Evolutionary conservation across 306 rosid species (phyloP).

Genomic region (Rosa persica): DNA sequence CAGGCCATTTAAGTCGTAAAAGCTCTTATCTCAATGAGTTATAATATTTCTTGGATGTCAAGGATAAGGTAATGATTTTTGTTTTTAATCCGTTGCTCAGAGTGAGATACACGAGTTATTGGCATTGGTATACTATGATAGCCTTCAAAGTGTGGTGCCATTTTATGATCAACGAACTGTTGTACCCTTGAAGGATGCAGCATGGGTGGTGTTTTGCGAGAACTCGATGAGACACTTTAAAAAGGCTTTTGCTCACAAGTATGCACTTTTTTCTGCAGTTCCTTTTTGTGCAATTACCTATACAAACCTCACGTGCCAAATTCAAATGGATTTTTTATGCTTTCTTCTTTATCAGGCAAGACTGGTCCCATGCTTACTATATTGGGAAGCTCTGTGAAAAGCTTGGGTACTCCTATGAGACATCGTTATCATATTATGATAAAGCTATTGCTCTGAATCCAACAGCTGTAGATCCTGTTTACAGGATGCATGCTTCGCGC

Average conservation of each 20-base stretch:
- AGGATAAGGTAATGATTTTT: slow-evolving; percentile 17
- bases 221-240: slow-evolving; percentile 93
- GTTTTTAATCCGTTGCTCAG: slow-evolving; percentile 41
- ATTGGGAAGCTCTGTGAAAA: slow-evolving; percentile 92
- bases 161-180: slow-evolving; percentile 89
- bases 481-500: slow-evolving; percentile 98
- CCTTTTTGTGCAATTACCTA: slow-evolving; percentile 10
- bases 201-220: slow-evolving; percentile 78
- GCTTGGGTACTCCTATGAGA: slow-evolving; percentile 72
- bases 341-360: slow-evolving; percentile 59
- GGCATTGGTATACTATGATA: slow-evolving; percentile 96
- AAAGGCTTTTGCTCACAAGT: slow-evolving; percentile 86
- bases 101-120: slow-evolving; percentile 92
- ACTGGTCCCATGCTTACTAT: slow-evolving; percentile 96
- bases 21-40: slow-evolving; percentile 24
- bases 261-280: slow-evolving; percentile 30
- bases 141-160: slow-evolving; percentile 96
- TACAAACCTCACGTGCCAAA: background rate
- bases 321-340: slow-evolving; percentile 22
- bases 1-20: slow-evolving; percentile 6
- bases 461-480: slow-evolving; percentile 93
- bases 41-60: slow-evolving; percentile 12
- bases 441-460: slow-evolving; percentile 77
- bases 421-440: slow-evolving; percentile 72
- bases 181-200: slow-evolving; percentile 76